Conservation (phyloP, 805 yeast genomes). For the Wickerhamiella siamensis region DNA sequence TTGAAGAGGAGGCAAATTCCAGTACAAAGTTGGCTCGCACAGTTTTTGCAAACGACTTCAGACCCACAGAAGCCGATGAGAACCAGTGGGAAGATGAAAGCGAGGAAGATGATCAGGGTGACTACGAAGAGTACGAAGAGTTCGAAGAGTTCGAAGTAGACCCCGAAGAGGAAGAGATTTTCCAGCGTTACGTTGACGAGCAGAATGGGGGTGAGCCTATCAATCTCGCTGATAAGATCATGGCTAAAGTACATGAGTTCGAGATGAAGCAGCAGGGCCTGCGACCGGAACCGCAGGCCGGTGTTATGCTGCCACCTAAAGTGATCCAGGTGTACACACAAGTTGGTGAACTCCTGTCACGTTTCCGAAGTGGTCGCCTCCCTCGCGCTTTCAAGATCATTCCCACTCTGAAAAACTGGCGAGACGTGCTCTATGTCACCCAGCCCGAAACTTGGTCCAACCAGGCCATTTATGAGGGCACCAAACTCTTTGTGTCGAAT, state of each 20-base stretch:
- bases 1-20: slow-evolving; percentile 42
- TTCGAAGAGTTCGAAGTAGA: slow-evolving; percentile 54
- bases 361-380: slow-evolving; percentile 89
- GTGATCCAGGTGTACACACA: slow-evolving; percentile 89
- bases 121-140: slow-evolving; percentile 34
- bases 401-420: slow-evolving; percentile 90
- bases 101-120: slow-evolving; percentile 32
- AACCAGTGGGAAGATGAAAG: slow-evolving; percentile 34
- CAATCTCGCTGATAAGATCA: slow-evolving; percentile 73
- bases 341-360: slow-evolving; percentile 72
- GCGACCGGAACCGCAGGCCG: slow-evolving; percentile 24
- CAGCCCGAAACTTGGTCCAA: slow-evolving; percentile 92
- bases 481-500: slow-evolving; percentile 84
- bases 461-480: slow-evolving; percentile 87
- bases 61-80: slow-evolving; percentile 26
- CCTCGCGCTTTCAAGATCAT: slow-evolving; percentile 94
- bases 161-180: slow-evolving; percentile 71
- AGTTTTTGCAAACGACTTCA: neutral
- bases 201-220: slow-evolving; percentile 17
- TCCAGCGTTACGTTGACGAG: slow-evolving; percentile 45
- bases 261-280: slow-evolving; percentile 24
- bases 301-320: slow-evolving; percentile 85
- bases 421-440: slow-evolving; percentile 83
- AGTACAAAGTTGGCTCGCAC: slow-evolving; percentile 13
- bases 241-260: slow-evolving; percentile 68